Conservation (phyloP, 768 basidiomycete species). For the Ramaria sp. region DNA sequence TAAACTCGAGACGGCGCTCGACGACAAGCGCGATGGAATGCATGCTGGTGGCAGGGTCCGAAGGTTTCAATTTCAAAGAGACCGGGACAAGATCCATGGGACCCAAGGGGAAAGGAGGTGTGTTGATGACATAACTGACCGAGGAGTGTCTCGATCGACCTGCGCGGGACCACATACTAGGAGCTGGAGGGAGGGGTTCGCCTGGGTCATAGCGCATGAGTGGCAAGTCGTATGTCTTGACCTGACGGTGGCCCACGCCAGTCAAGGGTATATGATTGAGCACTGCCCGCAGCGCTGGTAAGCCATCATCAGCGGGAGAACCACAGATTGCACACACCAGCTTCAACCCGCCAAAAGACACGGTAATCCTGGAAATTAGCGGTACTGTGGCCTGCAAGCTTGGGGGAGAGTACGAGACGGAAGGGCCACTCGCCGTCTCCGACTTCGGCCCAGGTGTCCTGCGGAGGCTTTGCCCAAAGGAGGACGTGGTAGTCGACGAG, state of each 20-base stretch:
- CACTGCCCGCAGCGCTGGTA: slow-evolving; percentile 26
- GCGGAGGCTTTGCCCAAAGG: slow-evolving; percentile 56
- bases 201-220: slow-evolving; percentile 64
- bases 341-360: slow-evolving; percentile 77
- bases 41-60: slow-evolving; percentile 45
- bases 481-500: slow-evolving; percentile 57
- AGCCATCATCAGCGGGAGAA: background rate
- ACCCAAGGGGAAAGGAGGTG: slow-evolving; percentile 50
- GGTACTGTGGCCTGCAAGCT: slow-evolving; percentile 40
- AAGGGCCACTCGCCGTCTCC: slow-evolving; percentile 63
- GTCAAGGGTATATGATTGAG: slow-evolving; percentile 55
- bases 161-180: slow-evolving; percentile 8
- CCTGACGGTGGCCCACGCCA: slow-evolving; percentile 56
- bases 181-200: slow-evolving; percentile 16
- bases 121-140: slow-evolving; percentile 47
- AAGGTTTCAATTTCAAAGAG: slow-evolving; percentile 48
- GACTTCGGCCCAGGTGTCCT: slow-evolving; percentile 47
- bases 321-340: slow-evolving; percentile 36
- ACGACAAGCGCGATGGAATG: slow-evolving; percentile 55
- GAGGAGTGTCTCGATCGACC: slow-evolving; percentile 24
- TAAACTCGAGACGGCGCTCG: slow-evolving; percentile 61
- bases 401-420: slow-evolving; percentile 54
- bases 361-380: slow-evolving; percentile 69
- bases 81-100: slow-evolving; percentile 66
- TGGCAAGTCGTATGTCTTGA: slow-evolving; percentile 61